Evolutionary conservation across 352 stramenopile genomes (phyloP).

Genomic region (Pythium angustatum): DNA sequence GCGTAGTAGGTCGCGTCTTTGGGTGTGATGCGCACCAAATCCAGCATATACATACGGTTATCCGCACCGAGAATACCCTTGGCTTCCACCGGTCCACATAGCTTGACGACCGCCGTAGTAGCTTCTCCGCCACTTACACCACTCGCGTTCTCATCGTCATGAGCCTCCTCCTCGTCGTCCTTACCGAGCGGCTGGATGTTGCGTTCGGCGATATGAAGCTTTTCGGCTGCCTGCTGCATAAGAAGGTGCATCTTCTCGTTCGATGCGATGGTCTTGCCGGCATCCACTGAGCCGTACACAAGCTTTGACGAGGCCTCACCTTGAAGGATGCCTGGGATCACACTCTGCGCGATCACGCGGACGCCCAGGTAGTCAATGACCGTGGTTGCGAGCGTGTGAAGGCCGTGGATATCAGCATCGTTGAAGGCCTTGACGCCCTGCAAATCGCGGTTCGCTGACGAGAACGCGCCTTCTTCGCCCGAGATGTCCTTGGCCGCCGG

Average conservation of each 20-base stretch:
- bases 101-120: slow-evolving; percentile 53
- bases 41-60: slow-evolving; percentile 92
- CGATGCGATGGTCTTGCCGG: slow-evolving; percentile 85
- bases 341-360: slow-evolving; percentile 94
- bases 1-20: slow-evolving; percentile 94
- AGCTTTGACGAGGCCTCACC: slow-evolving; percentile 94
- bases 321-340: slow-evolving; percentile 95
- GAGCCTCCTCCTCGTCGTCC: slow-evolving; percentile 44
- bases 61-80: slow-evolving; percentile 97
- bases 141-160: slow-evolving; percentile 21
- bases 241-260: slow-evolving; percentile 93
- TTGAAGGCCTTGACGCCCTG: slow-evolving; percentile 92
- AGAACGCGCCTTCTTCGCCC: slow-evolving; percentile 82
- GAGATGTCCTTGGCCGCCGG: slow-evolving; percentile 58
- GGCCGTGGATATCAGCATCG: slow-evolving; percentile 83
- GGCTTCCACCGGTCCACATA: slow-evolving; percentile 93
- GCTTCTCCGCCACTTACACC: slow-evolving; percentile 48
- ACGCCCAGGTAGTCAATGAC: slow-evolving; percentile 95
- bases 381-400: slow-evolving; percentile 94
- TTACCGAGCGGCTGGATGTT: slow-evolving; percentile 78
- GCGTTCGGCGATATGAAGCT: slow-evolving; percentile 89
- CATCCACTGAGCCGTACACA: slow-evolving; percentile 94
- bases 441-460: slow-evolving; percentile 86
- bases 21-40: slow-evolving; percentile 94
- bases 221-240: slow-evolving; percentile 78